Evolutionary conservation across 768 basidiomycete species (phyloP).

Genomic region (Stropharia rugosoannulata): DNA sequence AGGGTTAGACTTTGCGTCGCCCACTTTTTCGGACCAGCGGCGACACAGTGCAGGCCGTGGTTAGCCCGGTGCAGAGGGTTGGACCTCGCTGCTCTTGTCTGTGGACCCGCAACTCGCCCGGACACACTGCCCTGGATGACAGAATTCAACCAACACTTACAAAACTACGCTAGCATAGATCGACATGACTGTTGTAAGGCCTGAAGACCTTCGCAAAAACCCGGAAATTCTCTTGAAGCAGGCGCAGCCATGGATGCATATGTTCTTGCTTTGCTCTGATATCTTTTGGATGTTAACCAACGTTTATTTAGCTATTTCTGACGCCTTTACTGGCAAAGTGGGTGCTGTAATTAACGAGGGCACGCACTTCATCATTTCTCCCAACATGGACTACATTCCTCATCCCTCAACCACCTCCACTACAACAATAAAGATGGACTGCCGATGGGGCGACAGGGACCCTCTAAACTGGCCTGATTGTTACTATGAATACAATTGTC

Average conservation of each 20-base stretch:
- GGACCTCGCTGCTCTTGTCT: too few relatives aligned
- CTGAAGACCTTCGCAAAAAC: neutral
- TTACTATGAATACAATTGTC: neutral
- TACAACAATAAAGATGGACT: neutral
- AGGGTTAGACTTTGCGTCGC: too few relatives aligned
- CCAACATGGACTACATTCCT: constrained; percentile 12
- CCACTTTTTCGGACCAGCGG: too few relatives aligned
- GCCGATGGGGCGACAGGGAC: constrained; percentile 4
- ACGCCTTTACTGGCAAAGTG: constrained; percentile 7
- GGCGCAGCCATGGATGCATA: neutral
- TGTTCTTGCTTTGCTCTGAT: too few relatives aligned
- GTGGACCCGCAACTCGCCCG: too few relatives aligned
- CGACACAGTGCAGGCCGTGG: too few relatives aligned
- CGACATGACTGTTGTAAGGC: neutral
- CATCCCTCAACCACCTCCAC: neutral
- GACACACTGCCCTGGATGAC: too few relatives aligned
- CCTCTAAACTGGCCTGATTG: constrained; percentile 6
- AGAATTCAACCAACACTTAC: too few relatives aligned
- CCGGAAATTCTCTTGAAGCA: neutral
- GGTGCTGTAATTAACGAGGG: constrained; percentile 5
- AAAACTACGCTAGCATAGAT: too few relatives aligned
- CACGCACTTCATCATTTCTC: constrained; percentile 7
- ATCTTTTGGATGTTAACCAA: neutral
- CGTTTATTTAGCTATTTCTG: neutral
- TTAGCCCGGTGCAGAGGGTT: too few relatives aligned